These are phyloP conservation scores for Yarrowia divulgata DNA, from an alignment of 805 yeast genomes.

Conservation along the genomic window DNA sequence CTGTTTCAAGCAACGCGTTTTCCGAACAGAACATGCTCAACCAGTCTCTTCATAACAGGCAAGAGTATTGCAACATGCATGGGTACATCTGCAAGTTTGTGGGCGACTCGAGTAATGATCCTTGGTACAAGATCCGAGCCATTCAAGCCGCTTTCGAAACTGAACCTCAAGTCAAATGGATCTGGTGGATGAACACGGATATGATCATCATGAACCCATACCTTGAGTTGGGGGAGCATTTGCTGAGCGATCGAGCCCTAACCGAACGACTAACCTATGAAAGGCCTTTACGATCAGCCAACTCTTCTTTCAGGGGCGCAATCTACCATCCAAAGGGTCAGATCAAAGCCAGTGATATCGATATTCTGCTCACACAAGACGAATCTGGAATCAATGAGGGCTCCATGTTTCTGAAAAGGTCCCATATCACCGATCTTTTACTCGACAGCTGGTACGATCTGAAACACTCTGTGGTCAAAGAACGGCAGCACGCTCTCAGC, in stretches of 20 bases:
- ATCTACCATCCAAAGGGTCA: neutral
- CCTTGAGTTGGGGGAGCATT: neutral
- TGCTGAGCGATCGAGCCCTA: neutral
- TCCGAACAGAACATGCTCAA: neutral
- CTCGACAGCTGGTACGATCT: no score
- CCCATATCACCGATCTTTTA: no score
- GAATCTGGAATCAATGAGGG: neutral
- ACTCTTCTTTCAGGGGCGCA: neutral
- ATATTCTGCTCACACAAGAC: neutral
- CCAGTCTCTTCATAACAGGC: neutral
- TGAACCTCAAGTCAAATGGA: neutral
- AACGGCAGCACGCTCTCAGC: no score
- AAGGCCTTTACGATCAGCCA: neutral
- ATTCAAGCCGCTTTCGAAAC: neutral
- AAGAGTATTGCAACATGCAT: neutral
- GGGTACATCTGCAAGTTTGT: neutral
- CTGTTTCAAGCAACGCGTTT: neutral
- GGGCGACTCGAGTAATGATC: neutral
- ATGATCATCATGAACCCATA: neutral
- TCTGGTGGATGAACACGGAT: constrained; percentile 1
- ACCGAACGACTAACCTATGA: neutral
- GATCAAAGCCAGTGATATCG: neutral
- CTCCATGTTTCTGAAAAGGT: neutral
- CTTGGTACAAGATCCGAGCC: neutral
- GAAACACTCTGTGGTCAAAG: no score